These are phyloP conservation scores for Gossypium rotundifolium DNA, from an alignment of 345 rosid species.

Conservation along the genomic window DNA sequence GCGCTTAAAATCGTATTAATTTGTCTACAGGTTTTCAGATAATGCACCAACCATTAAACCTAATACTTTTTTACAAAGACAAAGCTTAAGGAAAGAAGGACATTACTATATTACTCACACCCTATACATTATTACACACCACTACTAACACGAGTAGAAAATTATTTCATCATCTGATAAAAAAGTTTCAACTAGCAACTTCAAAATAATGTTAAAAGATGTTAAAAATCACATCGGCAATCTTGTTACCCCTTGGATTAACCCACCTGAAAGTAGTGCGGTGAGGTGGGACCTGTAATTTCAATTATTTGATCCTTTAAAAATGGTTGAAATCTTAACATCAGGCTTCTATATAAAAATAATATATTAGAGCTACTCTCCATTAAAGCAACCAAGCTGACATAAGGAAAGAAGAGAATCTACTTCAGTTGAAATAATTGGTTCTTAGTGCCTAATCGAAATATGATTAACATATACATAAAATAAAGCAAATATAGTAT, in stretches of 20 bases:
- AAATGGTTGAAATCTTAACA: not conserved
- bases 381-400: not conserved
- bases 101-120: not conserved
- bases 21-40: no score
- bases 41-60: not conserved
- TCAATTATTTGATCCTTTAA: not conserved
- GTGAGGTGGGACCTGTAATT: not conserved
- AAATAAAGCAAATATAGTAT: slow-evolving; percentile 9
- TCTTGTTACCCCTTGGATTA: not conserved
- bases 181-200: not conserved
- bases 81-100: not conserved
- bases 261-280: not conserved
- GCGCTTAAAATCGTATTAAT: no score
- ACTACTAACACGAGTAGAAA: no score
- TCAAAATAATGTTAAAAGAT: not conserved
- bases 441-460: slow-evolving; percentile 9
- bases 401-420: slow-evolving; percentile 16
- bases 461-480: not conserved
- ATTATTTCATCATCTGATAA: no score
- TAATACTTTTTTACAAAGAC: no score
- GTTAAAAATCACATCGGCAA: not conserved
- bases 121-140: no score
- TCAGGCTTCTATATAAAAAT: slow-evolving; percentile 4
- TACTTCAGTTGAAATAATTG: slow-evolving; percentile 13
- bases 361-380: slow-evolving; percentile 1